Conservation (phyloP, 2,329 filamentous ascomycete species). For the Alternaria brassicicola region DNA sequence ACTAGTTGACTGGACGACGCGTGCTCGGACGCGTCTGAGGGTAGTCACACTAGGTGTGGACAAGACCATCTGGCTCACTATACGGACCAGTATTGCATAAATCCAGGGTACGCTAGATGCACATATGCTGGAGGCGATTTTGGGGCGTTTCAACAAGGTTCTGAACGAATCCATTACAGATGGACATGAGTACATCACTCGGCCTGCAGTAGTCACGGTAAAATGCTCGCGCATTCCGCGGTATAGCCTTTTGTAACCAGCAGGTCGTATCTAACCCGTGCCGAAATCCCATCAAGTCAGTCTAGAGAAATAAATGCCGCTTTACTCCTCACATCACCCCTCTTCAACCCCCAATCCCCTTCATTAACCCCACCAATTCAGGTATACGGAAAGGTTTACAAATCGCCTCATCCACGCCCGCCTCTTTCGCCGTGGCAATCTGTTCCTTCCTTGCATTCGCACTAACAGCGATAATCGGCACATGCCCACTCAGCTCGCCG, state of each 20-base stretch:
- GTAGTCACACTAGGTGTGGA: conserved; percentile 5
- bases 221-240: background rate
- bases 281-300: background rate
- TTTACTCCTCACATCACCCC: background rate
- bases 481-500: conserved; percentile 18
- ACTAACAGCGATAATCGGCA: conserved; percentile 36
- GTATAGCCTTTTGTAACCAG: too few relatives aligned
- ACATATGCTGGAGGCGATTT: background rate
- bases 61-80: background rate
- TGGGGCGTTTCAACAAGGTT: background rate
- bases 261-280: background rate
- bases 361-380: conserved; percentile 4
- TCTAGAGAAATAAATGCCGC: background rate
- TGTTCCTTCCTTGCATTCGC: conserved; percentile 42
- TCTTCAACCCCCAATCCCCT: background rate
- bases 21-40: conserved; percentile 15
- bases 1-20: conserved; percentile 17
- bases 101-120: background rate
- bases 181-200: background rate
- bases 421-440: conserved; percentile 20
- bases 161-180: background rate
- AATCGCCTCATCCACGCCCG: conserved; percentile 60
- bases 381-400: conserved; percentile 70
- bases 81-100: background rate
- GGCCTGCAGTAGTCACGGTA: background rate